Conservation (phyloP, 148 eudicot genomes). For the Dianthus caryophyllus region DNA sequence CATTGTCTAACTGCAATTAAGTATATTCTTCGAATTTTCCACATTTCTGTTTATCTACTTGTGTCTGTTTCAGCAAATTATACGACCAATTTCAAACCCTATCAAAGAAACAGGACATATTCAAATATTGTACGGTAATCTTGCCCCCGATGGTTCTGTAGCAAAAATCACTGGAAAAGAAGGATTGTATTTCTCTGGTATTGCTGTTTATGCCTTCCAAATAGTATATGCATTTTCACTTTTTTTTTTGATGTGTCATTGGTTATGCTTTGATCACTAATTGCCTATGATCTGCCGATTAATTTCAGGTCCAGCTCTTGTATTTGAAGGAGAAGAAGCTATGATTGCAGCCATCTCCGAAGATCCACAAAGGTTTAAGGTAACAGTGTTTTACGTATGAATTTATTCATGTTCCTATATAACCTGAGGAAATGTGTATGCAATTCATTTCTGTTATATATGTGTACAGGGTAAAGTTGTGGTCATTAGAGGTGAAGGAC, state of each 20-base stretch:
- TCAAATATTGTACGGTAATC: constrained; percentile 87
- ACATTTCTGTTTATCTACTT: background rate
- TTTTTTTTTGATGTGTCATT: background rate
- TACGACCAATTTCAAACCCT: constrained; percentile 73
- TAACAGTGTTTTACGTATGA: constrained; percentile 11
- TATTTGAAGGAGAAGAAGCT: constrained; percentile 95
- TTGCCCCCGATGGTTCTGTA: constrained; percentile 96
- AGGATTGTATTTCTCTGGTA: constrained; percentile 87
- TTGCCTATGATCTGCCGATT: background rate
- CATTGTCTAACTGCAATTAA: background rate
- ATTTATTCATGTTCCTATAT: background rate
- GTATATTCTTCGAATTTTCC: background rate
- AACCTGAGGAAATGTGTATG: background rate
- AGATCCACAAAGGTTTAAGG: constrained; percentile 78
- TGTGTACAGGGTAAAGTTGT: constrained; percentile 75
- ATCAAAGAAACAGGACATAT: constrained; percentile 93
- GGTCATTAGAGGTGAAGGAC: constrained; percentile 96
- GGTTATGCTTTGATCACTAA: background rate
- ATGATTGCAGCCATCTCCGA: constrained; percentile 83
- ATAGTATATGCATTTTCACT: background rate
- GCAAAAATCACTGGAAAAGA: constrained; percentile 98
- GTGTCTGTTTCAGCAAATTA: constrained; percentile 60
- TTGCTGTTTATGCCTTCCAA: constrained; percentile 13
- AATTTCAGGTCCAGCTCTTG: constrained; percentile 83
- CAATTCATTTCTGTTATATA: background rate